Base-by-base conservation (phyloP, 2,329 filamentous ascomycete species). In the Sporothrix protearum region DNA sequence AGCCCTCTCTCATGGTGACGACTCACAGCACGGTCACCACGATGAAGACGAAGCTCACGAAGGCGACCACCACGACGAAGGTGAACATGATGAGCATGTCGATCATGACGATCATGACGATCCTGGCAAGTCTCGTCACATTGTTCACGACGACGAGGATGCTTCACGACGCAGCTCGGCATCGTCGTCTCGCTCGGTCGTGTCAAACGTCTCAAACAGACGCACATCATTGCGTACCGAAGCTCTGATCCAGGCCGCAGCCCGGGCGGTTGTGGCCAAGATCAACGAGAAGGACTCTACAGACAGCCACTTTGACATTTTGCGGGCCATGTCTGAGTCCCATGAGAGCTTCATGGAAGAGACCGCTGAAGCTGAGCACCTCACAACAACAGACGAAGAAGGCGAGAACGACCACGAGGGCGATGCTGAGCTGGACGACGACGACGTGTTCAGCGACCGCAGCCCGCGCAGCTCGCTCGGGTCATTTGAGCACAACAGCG, bases 381-480 rank as follows among this genome's bases (percentile, higher is more conserved):
- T 59, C 22, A n/a, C 22, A 9, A 75, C 74, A 7, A 76, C 76
- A 0, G 77, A 78, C 8, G 76, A 76, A 78, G 80, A 81, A 12
- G 77, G 72, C 68, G 80, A 81, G 16, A 77, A 68, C 36, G 79
- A 75, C 19, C 81, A 78, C 8, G 82, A 85, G 63, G 83, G 80
- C 76, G 85, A 83, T 77, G 87, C 84, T 0, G 85, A 85, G 69
- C 85, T 87, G 28, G 85, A 87, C 75, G 86, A 88, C 69, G 85
- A 87, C 75, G 86, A 88, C 68, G 84, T 89, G 22, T 89, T 89
- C 76, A 88, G 86, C 78, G 85, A 86, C 75, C 83, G 82, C 79
- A 89, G 83, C 77, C 84, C 83, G 1, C 84, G 86, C 51, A 88
- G 85, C 77, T 89, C 87, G 1, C 77, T 87, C 71, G 85, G 85